These are phyloP conservation scores for Quercus lobata DNA, from an alignment of 331 rosid genomes.

Conservation along the genomic window DNA sequence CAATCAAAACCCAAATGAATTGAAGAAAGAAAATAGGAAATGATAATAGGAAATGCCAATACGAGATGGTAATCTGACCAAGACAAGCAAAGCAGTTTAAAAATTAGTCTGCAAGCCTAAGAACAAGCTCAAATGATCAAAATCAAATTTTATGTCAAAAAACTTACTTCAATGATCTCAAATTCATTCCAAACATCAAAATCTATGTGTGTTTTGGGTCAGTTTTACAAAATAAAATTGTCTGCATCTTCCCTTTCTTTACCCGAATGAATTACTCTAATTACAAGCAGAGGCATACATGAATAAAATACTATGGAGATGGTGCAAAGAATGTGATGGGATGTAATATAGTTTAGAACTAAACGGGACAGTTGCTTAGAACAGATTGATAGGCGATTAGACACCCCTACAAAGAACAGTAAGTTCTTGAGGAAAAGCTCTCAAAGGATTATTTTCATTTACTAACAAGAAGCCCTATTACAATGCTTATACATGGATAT, in stretches of 20 bases:
- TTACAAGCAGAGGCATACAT: neutral
- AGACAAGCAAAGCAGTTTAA: neutral
- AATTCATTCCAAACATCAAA: neutral
- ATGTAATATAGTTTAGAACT: too few relatives aligned
- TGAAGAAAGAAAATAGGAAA: neutral
- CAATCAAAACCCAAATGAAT: slow-evolving; percentile 9
- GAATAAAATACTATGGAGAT: neutral
- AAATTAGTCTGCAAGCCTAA: neutral
- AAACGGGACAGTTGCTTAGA: too few relatives aligned
- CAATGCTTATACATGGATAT: too few relatives aligned
- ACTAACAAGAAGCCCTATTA: too few relatives aligned
- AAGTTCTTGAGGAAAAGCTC: too few relatives aligned
- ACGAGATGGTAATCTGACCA: neutral
- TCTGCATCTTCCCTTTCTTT: neutral
- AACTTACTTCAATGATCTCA: neutral
- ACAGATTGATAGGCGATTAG: too few relatives aligned
- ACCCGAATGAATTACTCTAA: neutral
- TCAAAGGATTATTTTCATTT: too few relatives aligned
- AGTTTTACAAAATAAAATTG: neutral
- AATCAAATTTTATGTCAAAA: neutral
- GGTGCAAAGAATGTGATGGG: too few relatives aligned
- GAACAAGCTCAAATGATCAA: neutral
- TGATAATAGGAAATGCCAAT: neutral
- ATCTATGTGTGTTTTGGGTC: neutral
- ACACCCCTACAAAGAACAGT: too few relatives aligned